These are phyloP conservation scores for Elsinoe batatas DNA, from an alignment of 2,329 filamentous ascomycete genomes.

Conservation along the genomic window DNA sequence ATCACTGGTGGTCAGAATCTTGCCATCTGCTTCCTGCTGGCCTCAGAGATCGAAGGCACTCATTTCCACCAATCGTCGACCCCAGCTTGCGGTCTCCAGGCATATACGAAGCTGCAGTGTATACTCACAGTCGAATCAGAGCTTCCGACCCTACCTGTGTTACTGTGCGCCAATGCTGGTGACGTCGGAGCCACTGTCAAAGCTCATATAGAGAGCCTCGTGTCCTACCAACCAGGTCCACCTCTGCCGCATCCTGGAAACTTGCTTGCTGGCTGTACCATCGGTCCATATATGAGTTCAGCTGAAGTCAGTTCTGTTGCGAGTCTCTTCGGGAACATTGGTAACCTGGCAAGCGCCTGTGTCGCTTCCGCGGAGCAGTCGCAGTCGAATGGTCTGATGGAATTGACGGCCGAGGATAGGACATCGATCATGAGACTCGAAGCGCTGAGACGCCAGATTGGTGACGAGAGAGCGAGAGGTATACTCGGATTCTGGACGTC, in stretches of 20 bases:
- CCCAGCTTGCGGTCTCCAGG: background rate
- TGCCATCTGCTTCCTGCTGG: slow-evolving; percentile 25
- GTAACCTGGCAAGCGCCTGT: background rate
- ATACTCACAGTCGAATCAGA: background rate
- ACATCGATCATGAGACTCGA: background rate
- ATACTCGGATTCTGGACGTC: background rate
- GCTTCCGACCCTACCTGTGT: slow-evolving; percentile 14
- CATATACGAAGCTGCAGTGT: background rate
- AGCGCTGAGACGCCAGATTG: background rate
- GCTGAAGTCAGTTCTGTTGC: background rate
- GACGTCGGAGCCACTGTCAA: background rate
- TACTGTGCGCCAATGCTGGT: slow-evolving; percentile 15
- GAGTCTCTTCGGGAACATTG: background rate
- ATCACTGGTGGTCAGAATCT: slow-evolving; percentile 22
- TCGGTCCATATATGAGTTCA: background rate
- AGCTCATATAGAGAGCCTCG: background rate
- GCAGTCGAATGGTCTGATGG: background rate
- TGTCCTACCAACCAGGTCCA: background rate
- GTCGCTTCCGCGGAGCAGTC: background rate
- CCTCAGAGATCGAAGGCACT: background rate
- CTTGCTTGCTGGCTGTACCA: background rate
- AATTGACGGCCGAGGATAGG: background rate
- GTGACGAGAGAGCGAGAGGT: background rate
- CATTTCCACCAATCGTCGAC: background rate
- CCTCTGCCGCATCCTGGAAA: background rate